Percentiles rank a stretch among this genome's conserved stretches.
These are phyloP conservation scores for Populus hybrid DNA, from an alignment of 441 rosid genomes.

Conservation along the genomic window DNA sequence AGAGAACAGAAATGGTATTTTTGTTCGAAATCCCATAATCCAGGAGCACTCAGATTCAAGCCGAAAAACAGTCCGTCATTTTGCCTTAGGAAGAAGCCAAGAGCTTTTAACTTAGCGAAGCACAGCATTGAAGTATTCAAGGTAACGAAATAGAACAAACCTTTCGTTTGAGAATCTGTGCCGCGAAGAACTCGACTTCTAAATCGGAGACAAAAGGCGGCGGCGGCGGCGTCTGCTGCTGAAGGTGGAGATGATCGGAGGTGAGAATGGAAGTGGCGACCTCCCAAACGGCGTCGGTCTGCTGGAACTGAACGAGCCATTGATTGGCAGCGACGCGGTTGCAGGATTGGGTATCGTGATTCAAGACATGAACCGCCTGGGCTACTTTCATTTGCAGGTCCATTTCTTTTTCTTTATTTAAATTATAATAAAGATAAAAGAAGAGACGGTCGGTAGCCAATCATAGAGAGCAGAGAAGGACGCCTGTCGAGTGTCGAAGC, in stretches of 20 bases:
- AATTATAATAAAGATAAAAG: no score
- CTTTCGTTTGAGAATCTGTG: conserved; percentile 96
- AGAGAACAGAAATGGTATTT: not conserved
- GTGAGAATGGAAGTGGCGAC: conserved; percentile 88
- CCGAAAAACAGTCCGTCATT: not conserved
- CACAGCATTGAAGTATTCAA: not conserved
- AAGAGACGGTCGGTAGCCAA: not conserved
- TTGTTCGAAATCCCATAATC: not conserved
- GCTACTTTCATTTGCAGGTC: conserved; percentile 86
- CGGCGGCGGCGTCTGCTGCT: not conserved
- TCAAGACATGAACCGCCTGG: conserved; percentile 86
- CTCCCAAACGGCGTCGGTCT: conserved; percentile 81
- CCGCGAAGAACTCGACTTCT: conserved; percentile 91
- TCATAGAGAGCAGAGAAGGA: not conserved
- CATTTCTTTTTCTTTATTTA: conserved; percentile 29
- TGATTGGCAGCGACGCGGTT: conserved; percentile 97
- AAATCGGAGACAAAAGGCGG: conserved; percentile 40
- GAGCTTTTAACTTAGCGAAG: not conserved
- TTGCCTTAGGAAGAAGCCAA: not conserved
- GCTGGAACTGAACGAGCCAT: conserved; percentile 96
- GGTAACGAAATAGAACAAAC: conserved; percentile 24
- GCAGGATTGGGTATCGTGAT: conserved; percentile 84
- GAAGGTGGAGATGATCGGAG: conserved; percentile 43
- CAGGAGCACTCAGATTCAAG: not conserved
- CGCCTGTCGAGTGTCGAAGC: not conserved